Evolutionary conservation across 2,329 filamentous ascomycete species (phyloP), one percentile per base, ranked within the genome.

Genomic region (Neurospora crassa): DNA sequence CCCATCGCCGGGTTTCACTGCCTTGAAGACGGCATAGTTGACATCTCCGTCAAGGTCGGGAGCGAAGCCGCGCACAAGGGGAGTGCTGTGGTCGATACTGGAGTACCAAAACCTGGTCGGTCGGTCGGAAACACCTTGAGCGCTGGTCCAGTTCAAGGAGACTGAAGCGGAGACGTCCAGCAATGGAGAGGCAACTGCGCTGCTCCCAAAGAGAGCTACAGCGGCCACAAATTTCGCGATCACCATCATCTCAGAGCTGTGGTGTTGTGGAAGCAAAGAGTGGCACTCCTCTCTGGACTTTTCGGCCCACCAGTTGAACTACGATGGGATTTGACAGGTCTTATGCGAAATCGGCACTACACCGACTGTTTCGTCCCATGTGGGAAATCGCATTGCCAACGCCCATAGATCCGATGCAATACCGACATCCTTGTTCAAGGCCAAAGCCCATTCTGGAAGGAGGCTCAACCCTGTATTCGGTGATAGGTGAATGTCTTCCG

Each of bases 91-190:
- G 69, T 84, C 81, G 75, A 84, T 78, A 69, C 81, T 81, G 43
- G 81, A 76, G 74, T 84, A 83, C 81, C 82, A 83, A 74, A 81
- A 84, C 67, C 75, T 78, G 41, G 75, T 78, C 29, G 73, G 68
- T 63, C 72, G 71, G 68, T 73, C 73, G n/a, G 69, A 59, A 34
- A 74, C 24, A 16, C 14, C 1, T 2, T 63, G 53, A 34, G 16
- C 14, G 29, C 10, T 37, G 24, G 53, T 63, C 53, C 14, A 63
- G 24, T 63, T 63, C 14, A 63, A 16, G 2, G 53, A 18, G 53
- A 37, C 53, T 2, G 53, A 63, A 7, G 29, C 53, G 11, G 24
- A 63, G 24, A 37, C 34, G 14, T n/a, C 7, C 8, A 11, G 24
- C 4, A 24, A n/a, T 16, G 24, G 29, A 8, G 53, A 24, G 18